Conservation (phyloP, 345 rosid genomes). For the Brassica incana region DNA sequence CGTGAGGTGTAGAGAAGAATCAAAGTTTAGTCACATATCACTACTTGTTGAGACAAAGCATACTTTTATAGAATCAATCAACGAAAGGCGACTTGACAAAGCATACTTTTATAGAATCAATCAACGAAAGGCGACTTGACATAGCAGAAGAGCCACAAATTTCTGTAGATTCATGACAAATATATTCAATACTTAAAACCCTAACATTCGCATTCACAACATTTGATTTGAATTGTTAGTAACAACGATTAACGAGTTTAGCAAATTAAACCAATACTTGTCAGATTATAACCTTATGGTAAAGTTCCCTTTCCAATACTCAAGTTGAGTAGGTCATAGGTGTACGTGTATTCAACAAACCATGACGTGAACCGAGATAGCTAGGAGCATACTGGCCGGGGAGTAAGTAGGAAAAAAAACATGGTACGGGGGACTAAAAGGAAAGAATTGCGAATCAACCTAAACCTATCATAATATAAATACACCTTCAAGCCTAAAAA, state of each 20-base stretch:
- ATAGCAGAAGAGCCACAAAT: conserved; percentile 4
- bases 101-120: neutral
- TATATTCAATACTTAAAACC: no score
- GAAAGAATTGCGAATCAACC: no score
- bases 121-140: conserved; percentile 10
- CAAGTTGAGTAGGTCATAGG: neutral
- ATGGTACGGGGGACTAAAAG: no score
- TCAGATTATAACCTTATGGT: neutral
- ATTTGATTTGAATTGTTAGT: neutral
- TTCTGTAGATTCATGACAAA: neutral
- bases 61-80: neutral
- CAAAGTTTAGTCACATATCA: conserved; percentile 16
- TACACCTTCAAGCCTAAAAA: no score
- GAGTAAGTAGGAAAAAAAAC: no score
- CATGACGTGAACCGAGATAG: neutral
- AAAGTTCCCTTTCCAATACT: neutral
- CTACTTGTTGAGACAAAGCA: conserved; percentile 5
- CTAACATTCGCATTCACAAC: no score
- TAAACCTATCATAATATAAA: no score
- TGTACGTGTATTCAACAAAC: neutral
- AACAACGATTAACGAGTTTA: neutral
- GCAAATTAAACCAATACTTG: neutral
- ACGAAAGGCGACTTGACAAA: conserved; percentile 4
- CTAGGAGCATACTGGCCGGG: neutral
- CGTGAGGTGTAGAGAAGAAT: neutral